These are phyloP conservation scores for Fusarium redolens DNA, from an alignment of 2,329 filamentous ascomycete species.

Conservation along the genomic window DNA sequence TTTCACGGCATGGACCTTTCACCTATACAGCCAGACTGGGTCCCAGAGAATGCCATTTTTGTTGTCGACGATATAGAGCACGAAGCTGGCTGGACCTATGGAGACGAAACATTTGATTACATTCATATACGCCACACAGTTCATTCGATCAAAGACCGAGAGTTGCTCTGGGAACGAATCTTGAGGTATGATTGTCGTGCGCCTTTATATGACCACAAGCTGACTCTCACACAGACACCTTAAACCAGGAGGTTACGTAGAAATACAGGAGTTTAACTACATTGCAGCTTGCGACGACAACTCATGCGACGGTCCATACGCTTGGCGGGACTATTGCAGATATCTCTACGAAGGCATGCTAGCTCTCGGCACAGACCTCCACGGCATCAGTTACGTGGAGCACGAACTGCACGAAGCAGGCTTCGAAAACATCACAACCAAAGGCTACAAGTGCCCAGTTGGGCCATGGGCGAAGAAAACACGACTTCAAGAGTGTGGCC, in stretches of 20 bases:
- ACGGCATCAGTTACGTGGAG: constrained; percentile 53
- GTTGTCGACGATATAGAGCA: constrained; percentile 65
- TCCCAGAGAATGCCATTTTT: constrained; percentile 63
- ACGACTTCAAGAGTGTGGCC: constrained; percentile 58
- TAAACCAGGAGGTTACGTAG: constrained; percentile 64
- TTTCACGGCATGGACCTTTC: constrained; percentile 64
- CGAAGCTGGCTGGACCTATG: constrained; percentile 61
- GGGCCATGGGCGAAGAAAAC: constrained; percentile 60
- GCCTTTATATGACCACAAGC: not conserved
- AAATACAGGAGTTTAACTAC: constrained; percentile 61
- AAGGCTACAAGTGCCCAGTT: constrained; percentile 60
- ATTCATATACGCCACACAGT: constrained; percentile 62
- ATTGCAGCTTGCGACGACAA: constrained; percentile 57
- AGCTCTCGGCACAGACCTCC: constrained; percentile 55
- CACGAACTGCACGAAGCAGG: constrained; percentile 54
- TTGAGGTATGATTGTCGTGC: constrained; percentile 51
- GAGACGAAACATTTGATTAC: constrained; percentile 59
- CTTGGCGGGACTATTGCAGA: constrained; percentile 59
- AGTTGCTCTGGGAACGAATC: constrained; percentile 55
- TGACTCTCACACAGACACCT: constrained; percentile 54
- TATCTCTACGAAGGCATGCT: constrained; percentile 56
- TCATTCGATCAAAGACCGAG: constrained; percentile 57
- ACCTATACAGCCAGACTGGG: constrained; percentile 63
- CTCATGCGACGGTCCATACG: constrained; percentile 57
- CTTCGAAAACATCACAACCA: constrained; percentile 55